Base-by-base conservation (phyloP, 768 basidiomycete species). In the Psilocybe cubensis region DNA sequence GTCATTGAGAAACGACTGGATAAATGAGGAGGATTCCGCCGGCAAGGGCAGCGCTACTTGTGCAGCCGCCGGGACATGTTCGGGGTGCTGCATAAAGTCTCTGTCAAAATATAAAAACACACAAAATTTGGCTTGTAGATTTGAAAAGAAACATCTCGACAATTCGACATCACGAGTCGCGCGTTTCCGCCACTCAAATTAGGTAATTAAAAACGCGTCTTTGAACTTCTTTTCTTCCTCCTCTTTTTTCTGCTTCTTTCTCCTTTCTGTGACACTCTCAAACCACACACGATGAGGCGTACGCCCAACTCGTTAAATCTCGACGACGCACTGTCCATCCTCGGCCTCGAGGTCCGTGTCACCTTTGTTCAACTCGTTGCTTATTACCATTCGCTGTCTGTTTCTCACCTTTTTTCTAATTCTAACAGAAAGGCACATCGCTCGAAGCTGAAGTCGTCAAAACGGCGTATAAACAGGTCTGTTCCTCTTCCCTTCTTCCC, bases 381-480 rank as follows among this genome's bases (percentile, higher is more conserved):
- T 27, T 31, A 48, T 28, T n/a, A 23, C 17, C 35, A 38, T 28
- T 18, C 35, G 10, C 28, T 6, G 31, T 9, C n/a, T 14, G 21
- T 35, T 4, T 48, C 40, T 2, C 27, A 29, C 24, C n/a, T n/a
- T 27, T 38, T 44, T 38, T 42, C 52, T 65, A 54, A 55, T 65
- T 24, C 46, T 60, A 52, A 27, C 45, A 58, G 42, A 61, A 91
- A 88, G 86, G 80, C 54, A 73, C 81, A 31, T 76, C 87, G 17
- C 67, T 88, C 27, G 28, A 27, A 8, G 46, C 46, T 53, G 88
- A 91, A 21, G 70, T 74, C n/a, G 83, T 91, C 48, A 90, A 86
- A 70, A 76, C 73, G 47, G 78, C 83, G 8, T 92, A 91, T 76
- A 90, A 82, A 68, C 84, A 88, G 79, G 89, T 84, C 53, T 41